phyloP scores from a whole-genome alignment of 2,329 filamentous ascomycete genomes.

The Aspergillus sergii region DNA sequence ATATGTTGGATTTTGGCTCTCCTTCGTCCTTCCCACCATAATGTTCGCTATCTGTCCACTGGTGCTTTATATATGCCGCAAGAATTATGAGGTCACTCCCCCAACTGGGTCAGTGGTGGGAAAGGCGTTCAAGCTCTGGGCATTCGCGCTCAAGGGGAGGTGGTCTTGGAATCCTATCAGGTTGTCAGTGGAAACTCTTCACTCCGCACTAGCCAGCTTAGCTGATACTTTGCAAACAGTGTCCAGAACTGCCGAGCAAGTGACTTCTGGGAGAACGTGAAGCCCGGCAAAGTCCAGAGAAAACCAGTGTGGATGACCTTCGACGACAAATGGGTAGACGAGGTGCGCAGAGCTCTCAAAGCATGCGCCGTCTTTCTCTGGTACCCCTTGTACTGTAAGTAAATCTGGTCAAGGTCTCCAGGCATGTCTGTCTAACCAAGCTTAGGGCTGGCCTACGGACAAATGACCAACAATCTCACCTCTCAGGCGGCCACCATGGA shows the following conservation, averaged over 20 bases:
- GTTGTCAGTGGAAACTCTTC: constrained; percentile 21
- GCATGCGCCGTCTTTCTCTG: constrained; percentile 69
- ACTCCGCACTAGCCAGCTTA: not conserved
- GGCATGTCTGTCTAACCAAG: not conserved
- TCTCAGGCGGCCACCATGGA: constrained; percentile 58
- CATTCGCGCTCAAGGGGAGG: constrained; percentile 63
- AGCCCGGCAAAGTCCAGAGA: constrained; percentile 24
- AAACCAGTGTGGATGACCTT: constrained; percentile 63
- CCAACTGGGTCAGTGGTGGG: constrained; percentile 73
- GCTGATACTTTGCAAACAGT: constrained; percentile 9
- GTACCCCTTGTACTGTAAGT: constrained; percentile 50
- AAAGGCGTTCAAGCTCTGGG: constrained; percentile 66
- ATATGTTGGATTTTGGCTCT: constrained; percentile 69
- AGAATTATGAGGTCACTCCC: constrained; percentile 65
- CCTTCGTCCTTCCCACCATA: constrained; percentile 64
- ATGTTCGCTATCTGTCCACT: constrained; percentile 66
- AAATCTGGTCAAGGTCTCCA: not conserved
- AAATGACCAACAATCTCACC: constrained; percentile 58
- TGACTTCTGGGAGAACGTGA: constrained; percentile 27
- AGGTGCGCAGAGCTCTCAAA: constrained; percentile 68
- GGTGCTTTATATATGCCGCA: constrained; percentile 62
- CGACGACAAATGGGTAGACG: constrained; percentile 79
- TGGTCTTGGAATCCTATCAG: constrained; percentile 63
- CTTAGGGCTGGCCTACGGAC: constrained; percentile 51
- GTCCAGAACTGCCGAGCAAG: constrained; percentile 20